These are phyloP conservation scores for Pseudogymnoascus sp. DNA, from an alignment of 2,329 filamentous ascomycete species.

Conservation along the genomic window DNA sequence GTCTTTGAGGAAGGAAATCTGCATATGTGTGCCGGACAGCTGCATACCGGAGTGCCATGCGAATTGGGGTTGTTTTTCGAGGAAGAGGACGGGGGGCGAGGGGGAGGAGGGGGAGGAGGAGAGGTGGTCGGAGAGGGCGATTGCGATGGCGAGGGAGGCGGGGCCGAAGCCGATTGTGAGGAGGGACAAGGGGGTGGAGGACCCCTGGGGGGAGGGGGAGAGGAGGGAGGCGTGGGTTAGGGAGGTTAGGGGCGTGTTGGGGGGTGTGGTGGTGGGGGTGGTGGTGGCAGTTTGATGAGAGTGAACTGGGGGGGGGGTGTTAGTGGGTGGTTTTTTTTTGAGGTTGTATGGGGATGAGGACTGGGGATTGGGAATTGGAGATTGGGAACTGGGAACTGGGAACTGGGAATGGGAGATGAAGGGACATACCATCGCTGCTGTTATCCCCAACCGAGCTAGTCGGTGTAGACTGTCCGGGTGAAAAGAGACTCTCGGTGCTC, in stretches of 20 bases:
- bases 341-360: too few relatives aligned
- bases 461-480: not conserved
- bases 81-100: constrained; percentile 60
- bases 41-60: constrained; percentile 94
- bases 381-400: not conserved
- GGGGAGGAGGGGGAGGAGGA: constrained; percentile 34
- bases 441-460: not conserved
- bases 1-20: constrained; percentile 94
- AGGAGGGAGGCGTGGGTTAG: not conserved
- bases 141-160: constrained; percentile 78
- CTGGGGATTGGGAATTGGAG: too few relatives aligned
- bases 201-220: not conserved
- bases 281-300: not conserved
- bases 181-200: constrained; percentile 34
- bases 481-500: not conserved
- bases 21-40: constrained; percentile 84
- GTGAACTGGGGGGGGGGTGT: not conserved
- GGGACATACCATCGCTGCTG: not conserved
- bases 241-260: not conserved
- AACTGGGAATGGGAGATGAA: not conserved
- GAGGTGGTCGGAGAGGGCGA: constrained; percentile 77
- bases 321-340: not conserved
- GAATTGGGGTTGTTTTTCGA: constrained; percentile 75
- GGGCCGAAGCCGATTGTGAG: constrained; percentile 90
- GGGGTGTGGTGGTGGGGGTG: not conserved